Conservation (phyloP, 1,139 yeast genomes). For the Yarrowia galli region DNA sequence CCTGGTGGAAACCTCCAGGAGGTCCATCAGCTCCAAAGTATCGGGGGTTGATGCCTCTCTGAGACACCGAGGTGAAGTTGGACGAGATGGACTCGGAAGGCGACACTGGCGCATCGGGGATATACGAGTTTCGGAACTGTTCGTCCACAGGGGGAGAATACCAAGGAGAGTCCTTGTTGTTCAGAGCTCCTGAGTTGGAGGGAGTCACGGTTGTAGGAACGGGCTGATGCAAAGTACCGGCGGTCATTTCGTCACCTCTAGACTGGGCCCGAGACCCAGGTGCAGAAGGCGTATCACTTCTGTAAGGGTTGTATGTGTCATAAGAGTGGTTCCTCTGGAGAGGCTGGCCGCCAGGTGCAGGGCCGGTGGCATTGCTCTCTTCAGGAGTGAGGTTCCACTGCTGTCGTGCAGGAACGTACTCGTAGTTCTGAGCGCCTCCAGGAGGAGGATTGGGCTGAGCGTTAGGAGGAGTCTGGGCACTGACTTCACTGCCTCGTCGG, state of each 20-base stretch:
- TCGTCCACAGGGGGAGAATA: constrained; percentile 41
- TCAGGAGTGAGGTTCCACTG: constrained; percentile 42
- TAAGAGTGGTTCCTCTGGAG: constrained; percentile 36
- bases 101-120: constrained; percentile 45
- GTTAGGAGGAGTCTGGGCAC: constrained; percentile 27
- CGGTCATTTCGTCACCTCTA: constrained; percentile 5
- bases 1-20: constrained; percentile 41
- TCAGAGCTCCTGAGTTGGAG: constrained; percentile 27
- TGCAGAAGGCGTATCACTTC: constrained; percentile 7
- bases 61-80: constrained; percentile 81
- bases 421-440: constrained; percentile 36
- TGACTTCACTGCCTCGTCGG: constrained; percentile 28
- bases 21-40: constrained; percentile 49
- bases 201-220: constrained; percentile 27
- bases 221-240: constrained; percentile 29
- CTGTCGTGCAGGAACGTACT: constrained; percentile 45
- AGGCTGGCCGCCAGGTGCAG: constrained; percentile 32
- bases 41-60: constrained; percentile 73
- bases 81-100: constrained; percentile 55
- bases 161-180: constrained; percentile 30
- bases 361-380: constrained; percentile 14
- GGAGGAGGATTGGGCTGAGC: constrained; percentile 21
- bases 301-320: constrained; percentile 36
- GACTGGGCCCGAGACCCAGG: constrained; percentile 20
- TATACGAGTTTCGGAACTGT: constrained; percentile 40